Evolutionary conservation across 2,329 filamentous ascomycete species (phyloP).

Genomic region (Penicillium sp.): DNA sequence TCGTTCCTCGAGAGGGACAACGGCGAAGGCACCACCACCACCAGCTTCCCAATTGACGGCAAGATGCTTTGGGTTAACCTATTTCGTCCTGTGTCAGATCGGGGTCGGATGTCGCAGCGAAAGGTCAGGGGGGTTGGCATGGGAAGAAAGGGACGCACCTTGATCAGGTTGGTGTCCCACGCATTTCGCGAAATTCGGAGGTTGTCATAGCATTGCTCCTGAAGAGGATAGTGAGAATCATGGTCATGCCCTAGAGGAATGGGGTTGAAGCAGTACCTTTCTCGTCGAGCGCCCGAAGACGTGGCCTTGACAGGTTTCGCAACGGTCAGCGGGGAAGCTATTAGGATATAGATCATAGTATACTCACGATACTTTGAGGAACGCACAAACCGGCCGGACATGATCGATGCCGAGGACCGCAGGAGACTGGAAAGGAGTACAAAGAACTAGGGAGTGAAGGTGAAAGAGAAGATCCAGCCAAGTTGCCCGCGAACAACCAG

Average conservation of each 20-base stretch:
- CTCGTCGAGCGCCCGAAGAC: slow-evolving; percentile 94
- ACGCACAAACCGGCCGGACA: slow-evolving; percentile 74
- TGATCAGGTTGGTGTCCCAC: slow-evolving; percentile 98
- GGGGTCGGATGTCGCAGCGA: slow-evolving; percentile 19
- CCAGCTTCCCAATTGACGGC: slow-evolving; percentile 98
- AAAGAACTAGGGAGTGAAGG: slow-evolving; percentile 24
- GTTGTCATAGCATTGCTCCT: slow-evolving; percentile 98
- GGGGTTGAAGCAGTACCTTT: slow-evolving; percentile 59
- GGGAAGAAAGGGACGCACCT: slow-evolving; percentile 63
- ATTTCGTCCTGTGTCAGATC: slow-evolving; percentile 32
- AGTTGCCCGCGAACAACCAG: slow-evolving; percentile 21
- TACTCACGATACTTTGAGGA: slow-evolving; percentile 72
- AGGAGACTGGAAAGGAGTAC: slow-evolving; percentile 14
- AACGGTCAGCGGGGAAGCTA: slow-evolving; percentile 37
- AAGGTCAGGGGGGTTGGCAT: slow-evolving; percentile 35
- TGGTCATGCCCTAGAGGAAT: background rate
- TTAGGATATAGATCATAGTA: slow-evolving; percentile 16
- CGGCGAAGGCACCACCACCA: slow-evolving; percentile 94
- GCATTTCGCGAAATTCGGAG: slow-evolving; percentile 96
- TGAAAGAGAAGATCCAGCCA: slow-evolving; percentile 25
- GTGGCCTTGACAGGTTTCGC: slow-evolving; percentile 68
- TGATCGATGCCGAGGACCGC: slow-evolving; percentile 39
- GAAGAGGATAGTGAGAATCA: slow-evolving; percentile 13
- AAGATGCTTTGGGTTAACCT: slow-evolving; percentile 95
- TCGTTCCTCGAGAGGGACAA: slow-evolving; percentile 86